A percentile compares a stretch with the other conserved stretches of the same genome.
These are phyloP conservation scores for Kazachstania kunashirensis DNA, from an alignment of 805 yeast genomes.

Conservation along the genomic window DNA sequence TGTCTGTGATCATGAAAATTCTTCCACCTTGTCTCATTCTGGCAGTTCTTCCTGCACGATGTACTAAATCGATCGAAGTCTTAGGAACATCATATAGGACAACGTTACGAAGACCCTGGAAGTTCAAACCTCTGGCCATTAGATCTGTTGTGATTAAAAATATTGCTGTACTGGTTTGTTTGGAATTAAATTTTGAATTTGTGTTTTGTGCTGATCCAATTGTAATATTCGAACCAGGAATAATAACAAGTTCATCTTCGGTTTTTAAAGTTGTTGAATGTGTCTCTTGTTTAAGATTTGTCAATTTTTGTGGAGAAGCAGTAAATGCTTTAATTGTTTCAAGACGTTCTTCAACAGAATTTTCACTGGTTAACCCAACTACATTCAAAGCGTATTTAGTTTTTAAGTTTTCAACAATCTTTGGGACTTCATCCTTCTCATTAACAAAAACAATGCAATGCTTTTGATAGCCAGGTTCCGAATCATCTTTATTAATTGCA, in stretches of 20 bases:
- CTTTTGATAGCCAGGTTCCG: constrained; percentile 68
- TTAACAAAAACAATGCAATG: constrained; percentile 81
- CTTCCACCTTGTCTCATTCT: constrained; percentile 85
- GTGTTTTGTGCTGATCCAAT: neutral
- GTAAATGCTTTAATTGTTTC: constrained; percentile 52
- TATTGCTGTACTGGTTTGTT: too few species aligned
- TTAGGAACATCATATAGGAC: constrained; percentile 78
- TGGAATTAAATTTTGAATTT: constrained; percentile 30
- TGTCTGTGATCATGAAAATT: constrained; percentile 69
- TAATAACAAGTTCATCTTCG: constrained; percentile 4
- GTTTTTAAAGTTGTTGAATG: neutral
- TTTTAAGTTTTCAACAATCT: constrained; percentile 45
- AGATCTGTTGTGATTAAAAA: constrained; percentile 83
- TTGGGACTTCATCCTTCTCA: constrained; percentile 51
- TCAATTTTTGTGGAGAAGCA: constrained; percentile 43
- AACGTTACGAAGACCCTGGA: constrained; percentile 71
- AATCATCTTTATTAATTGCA: constrained; percentile 74
- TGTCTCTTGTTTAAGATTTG: constrained; percentile 14
- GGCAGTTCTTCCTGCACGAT: constrained; percentile 91
- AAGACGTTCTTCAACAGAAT: constrained; percentile 50
- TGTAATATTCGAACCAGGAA: constrained; percentile 31
- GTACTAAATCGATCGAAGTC: constrained; percentile 77
- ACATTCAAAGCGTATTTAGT: constrained; percentile 48
- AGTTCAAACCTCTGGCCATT: constrained; percentile 83
- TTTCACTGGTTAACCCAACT: constrained; percentile 57